These are phyloP conservation scores for Artemisia annua DNA, from an alignment of 129 eudicot genomes.

Conservation along the genomic window DNA sequence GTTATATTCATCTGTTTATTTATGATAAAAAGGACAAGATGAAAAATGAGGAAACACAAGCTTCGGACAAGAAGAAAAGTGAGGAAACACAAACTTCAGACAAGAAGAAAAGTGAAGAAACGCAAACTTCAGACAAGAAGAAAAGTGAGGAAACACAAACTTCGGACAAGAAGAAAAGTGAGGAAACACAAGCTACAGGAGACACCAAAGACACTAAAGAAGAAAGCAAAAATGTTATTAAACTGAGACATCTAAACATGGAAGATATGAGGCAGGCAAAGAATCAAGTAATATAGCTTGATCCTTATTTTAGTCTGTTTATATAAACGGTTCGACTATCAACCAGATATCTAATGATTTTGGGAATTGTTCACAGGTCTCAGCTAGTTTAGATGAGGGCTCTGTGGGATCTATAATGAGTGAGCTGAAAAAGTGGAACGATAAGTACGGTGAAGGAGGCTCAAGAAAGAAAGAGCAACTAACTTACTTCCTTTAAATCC, in stretches of 20 bases:
- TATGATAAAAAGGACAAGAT: constrained; percentile 53
- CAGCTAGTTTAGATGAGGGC: constrained; percentile 73
- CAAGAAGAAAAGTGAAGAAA: no score
- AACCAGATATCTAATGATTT: background rate
- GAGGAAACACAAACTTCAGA: no score
- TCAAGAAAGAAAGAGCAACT: constrained; percentile 80
- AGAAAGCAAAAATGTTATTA: constrained; percentile 60
- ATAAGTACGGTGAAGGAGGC: constrained; percentile 87
- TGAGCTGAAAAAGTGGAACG: constrained; percentile 88
- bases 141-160: no score
- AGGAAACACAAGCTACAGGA: constrained; percentile 24
- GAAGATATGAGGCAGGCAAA: constrained; percentile 84
- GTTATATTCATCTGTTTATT: background rate
- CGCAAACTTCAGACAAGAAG: no score
- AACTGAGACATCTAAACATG: constrained; percentile 79
- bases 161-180: no score
- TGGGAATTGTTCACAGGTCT: constrained; percentile 51
- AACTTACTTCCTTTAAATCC: constrained; percentile 63
- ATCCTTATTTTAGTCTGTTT: background rate
- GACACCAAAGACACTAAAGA: constrained; percentile 30
- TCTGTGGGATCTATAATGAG: constrained; percentile 64
- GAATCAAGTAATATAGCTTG: constrained; percentile 54
- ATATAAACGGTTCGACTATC: background rate
- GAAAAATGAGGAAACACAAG: constrained; percentile 28
- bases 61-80: no score